Conservation (phyloP, 805 yeast genomes). For the Metschnikowia similis region DNA sequence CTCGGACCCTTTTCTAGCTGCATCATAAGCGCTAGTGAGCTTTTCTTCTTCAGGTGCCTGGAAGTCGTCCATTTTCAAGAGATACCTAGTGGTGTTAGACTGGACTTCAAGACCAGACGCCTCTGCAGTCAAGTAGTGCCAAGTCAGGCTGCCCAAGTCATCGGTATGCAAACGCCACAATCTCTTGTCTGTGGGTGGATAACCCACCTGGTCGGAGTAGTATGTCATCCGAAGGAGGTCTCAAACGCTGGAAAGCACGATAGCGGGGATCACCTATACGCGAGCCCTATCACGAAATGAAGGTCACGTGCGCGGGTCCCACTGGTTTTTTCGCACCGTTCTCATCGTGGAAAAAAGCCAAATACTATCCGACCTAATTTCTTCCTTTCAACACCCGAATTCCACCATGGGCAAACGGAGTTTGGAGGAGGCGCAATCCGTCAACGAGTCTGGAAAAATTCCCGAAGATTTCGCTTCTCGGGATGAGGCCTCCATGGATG, state of each 20-base stretch:
- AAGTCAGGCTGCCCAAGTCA: conserved; percentile 70
- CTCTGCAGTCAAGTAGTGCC: conserved; percentile 60
- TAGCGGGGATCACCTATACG: background rate
- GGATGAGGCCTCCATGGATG: conserved; percentile 1
- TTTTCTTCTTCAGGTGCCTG: conserved; percentile 32
- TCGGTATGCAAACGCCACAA: conserved; percentile 75
- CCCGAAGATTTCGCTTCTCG: background rate
- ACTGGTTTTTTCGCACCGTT: conserved; percentile 3
- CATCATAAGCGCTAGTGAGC: conserved; percentile 46
- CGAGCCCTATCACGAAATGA: background rate
- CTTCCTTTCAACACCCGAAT: background rate
- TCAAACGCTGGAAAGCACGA: background rate
- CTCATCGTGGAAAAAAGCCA: conserved; percentile 4
- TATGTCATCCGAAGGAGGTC: conserved; percentile 11
- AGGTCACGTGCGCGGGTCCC: background rate
- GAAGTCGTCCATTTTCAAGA: conserved; percentile 40
- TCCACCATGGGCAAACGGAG: conserved; percentile 3
- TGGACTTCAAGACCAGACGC: conserved; percentile 45
- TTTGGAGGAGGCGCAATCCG: conserved; percentile 1
- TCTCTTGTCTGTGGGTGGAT: conserved; percentile 62
- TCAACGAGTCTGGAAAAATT: background rate
- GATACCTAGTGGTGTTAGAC: conserved; percentile 52
- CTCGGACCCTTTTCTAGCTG: conserved; percentile 70
- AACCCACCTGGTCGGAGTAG: conserved; percentile 68
- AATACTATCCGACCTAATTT: background rate